These are phyloP conservation scores for Peterozyma toletana DNA, from an alignment of 805 yeast species.

Conservation along the genomic window DNA sequence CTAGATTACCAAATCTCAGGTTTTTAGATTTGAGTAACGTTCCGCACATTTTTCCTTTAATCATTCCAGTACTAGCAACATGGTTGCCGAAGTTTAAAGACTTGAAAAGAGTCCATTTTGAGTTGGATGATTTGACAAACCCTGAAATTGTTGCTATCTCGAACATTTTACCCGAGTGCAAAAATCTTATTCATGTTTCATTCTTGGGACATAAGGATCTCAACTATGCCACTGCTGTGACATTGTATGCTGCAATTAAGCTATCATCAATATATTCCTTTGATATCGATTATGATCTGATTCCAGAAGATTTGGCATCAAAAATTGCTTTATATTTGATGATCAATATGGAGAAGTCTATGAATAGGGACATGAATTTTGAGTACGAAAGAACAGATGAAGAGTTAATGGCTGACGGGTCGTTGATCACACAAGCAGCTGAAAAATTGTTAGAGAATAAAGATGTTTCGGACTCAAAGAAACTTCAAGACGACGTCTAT, in stretches of 20 bases:
- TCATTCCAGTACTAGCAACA: slow-evolving; percentile 35
- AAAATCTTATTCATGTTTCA: slow-evolving; percentile 45
- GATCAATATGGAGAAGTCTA: slow-evolving; percentile 45
- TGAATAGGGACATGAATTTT: slow-evolving; percentile 23
- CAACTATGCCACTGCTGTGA: slow-evolving; percentile 34
- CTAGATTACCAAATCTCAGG: slow-evolving; percentile 31
- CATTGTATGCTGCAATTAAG: slow-evolving; percentile 44
- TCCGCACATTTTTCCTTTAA: slow-evolving; percentile 44
- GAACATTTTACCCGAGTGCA: slow-evolving; percentile 37
- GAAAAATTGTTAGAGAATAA: slow-evolving; percentile 48
- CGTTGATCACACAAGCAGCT: slow-evolving; percentile 67
- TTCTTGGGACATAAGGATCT: slow-evolving; percentile 43
- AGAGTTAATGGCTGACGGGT: slow-evolving; percentile 71
- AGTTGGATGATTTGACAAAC: slow-evolving; percentile 40
- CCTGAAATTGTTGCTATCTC: slow-evolving; percentile 42
- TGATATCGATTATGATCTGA: slow-evolving; percentile 47
- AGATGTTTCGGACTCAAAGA: slow-evolving; percentile 12
- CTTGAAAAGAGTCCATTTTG: slow-evolving; percentile 46
- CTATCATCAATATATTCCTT: slow-evolving; percentile 40
- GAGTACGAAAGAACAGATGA: slow-evolving; percentile 24
- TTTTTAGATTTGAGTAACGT: slow-evolving; percentile 48
- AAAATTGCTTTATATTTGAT: slow-evolving; percentile 49
- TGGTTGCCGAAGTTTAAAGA: slow-evolving; percentile 37
- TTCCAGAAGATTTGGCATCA: slow-evolving; percentile 43
- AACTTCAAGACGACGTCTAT: slow-evolving; percentile 28